A percentile compares a stretch with the other conserved stretches of the same genome.
Evolutionary conservation across 345 rosid genomes (phyloP).

Genomic region (Salix suchowensis): DNA sequence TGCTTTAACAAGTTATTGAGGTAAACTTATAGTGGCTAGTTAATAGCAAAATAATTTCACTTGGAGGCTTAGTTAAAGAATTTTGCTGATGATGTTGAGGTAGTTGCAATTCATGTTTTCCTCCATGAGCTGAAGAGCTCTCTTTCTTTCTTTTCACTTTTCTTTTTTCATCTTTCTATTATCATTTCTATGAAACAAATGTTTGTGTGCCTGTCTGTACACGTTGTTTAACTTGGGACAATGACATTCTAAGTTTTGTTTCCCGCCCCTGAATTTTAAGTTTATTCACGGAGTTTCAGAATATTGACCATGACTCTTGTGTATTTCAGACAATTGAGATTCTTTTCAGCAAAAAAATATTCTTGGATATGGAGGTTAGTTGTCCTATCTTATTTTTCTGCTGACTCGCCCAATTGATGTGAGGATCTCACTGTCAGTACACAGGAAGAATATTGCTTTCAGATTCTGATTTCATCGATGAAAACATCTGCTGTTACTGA

Average conservation of each 20-base stretch:
- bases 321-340: slow-evolving; percentile 67
- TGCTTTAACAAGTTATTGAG: neutral
- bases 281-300: neutral
- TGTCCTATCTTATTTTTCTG: neutral
- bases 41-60: neutral
- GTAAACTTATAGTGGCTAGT: neutral
- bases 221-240: neutral
- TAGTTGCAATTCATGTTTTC: too few species aligned
- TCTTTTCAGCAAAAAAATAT: slow-evolving; percentile 60
- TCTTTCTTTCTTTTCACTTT: too few species aligned
- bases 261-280: neutral
- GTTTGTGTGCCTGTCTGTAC: neutral
- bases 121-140: too few species aligned
- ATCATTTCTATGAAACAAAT: neutral
- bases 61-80: neutral
- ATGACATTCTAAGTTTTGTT: neutral
- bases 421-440: neutral
- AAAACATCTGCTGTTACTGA: too few species aligned
- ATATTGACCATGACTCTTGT: slow-evolving; percentile 1
- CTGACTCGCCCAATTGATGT: neutral
- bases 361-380: slow-evolving; percentile 75
- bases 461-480: too few species aligned
- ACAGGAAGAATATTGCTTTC: neutral
- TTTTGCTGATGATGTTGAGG: neutral
- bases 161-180: neutral